phyloP scores from a whole-genome alignment of 345 rosid genomes.

The Geranium brycei region DNA sequence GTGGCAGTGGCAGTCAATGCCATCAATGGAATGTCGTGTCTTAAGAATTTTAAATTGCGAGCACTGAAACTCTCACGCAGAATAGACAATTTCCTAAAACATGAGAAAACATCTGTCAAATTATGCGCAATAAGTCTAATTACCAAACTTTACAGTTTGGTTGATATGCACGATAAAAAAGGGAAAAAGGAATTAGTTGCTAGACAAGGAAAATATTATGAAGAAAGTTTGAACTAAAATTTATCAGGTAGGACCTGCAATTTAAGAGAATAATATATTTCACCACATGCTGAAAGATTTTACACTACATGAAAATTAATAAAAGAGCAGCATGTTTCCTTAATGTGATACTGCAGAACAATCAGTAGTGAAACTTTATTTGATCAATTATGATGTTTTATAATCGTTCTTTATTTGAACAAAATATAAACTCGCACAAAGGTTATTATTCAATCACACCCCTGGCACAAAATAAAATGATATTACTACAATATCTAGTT shows the following conservation, averaged over 20 bases:
- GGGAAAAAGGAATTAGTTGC: neutral
- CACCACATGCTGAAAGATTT: neutral
- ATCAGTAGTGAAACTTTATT: neutral
- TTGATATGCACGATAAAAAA: neutral
- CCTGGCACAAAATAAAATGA: neutral
- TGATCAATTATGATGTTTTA: neutral
- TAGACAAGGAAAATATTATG: neutral
- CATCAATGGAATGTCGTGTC: conserved; percentile 65
- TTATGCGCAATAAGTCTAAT: neutral
- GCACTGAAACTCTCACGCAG: conserved; percentile 57
- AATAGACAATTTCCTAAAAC: conserved; percentile 52
- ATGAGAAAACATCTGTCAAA: conserved; percentile 9
- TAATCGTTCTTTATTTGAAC: neutral
- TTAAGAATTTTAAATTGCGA: conserved; percentile 39
- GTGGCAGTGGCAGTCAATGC: conserved; percentile 95
- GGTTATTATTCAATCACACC: neutral
- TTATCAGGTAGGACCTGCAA: neutral
- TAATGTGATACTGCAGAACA: neutral
- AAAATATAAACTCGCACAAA: neutral
- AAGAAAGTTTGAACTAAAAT: neutral
- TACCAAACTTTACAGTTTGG: neutral
- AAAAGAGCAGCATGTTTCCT: neutral
- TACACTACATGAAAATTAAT: neutral
- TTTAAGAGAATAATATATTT: too few species aligned
- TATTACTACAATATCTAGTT: neutral